These are phyloP conservation scores for Pseudonitzschia multiseries DNA, from an alignment of 108 stramenopile genomes.

Conservation along the genomic window DNA sequence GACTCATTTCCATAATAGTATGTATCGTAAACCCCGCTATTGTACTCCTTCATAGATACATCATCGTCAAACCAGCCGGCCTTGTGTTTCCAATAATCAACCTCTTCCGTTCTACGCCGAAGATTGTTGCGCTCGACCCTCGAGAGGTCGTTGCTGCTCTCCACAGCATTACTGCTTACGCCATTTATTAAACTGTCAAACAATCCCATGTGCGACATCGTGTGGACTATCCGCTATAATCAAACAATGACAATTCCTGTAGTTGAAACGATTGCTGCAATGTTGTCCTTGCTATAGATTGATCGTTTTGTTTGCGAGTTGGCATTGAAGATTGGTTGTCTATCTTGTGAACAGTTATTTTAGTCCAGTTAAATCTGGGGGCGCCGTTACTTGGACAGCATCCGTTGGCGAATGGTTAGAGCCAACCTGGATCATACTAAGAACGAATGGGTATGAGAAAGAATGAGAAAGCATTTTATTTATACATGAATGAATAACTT, in stretches of 20 bases:
- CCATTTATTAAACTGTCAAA: neutral
- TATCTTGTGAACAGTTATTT: neutral
- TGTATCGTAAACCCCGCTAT: constrained; percentile 64
- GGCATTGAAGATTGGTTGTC: neutral
- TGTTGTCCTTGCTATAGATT: neutral
- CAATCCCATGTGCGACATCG: neutral
- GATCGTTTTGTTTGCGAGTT: neutral
- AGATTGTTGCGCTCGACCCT: neutral
- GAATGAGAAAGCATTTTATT: neutral
- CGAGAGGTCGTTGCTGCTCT: neutral
- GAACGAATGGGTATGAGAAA: neutral
- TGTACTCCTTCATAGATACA: constrained; percentile 64
- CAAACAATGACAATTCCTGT: too few species aligned
- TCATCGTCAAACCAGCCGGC: constrained; percentile 89
- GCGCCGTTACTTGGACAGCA: neutral
- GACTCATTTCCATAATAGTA: constrained; percentile 44
- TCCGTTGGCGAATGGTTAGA: neutral
- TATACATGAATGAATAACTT: neutral
- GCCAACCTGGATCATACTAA: neutral
- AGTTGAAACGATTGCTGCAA: too few species aligned
- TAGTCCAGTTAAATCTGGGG: neutral
- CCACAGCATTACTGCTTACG: neutral
- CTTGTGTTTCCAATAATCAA: constrained; percentile 76
- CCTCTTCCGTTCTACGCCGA: constrained; percentile 56
- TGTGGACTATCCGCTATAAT: neutral